Evolutionary conservation across 371 early-diverging fungal species (phyloP).

Genomic region (Spiromyces aspiralis): DNA sequence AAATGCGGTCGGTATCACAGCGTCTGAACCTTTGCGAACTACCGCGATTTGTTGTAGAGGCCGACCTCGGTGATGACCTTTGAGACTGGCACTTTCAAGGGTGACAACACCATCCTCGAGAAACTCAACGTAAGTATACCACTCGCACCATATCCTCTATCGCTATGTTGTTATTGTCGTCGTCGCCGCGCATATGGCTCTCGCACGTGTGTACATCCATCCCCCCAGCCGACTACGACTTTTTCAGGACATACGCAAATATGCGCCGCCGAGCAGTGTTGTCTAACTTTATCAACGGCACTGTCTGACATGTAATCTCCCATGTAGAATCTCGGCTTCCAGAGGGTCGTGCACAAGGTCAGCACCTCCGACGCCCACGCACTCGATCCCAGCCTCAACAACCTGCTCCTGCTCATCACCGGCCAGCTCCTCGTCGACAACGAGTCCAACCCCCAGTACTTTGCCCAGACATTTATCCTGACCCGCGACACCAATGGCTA

Average conservation of each 20-base stretch:
- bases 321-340: slow-evolving; percentile 56
- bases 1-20: too few relatives aligned
- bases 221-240: too few relatives aligned
- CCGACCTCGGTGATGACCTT: slow-evolving; percentile 69
- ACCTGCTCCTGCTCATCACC: slow-evolving; percentile 63
- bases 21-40: too few relatives aligned
- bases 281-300: too few relatives aligned
- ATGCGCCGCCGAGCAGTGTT: too few relatives aligned
- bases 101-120: slow-evolving; percentile 42
- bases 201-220: too few relatives aligned
- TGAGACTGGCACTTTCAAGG: slow-evolving; percentile 50
- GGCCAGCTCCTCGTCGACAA: slow-evolving; percentile 71
- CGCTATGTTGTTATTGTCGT: too few relatives aligned
- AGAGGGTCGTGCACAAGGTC: slow-evolving; percentile 45
- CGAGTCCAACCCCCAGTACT: slow-evolving; percentile 55
- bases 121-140: slow-evolving; percentile 68
- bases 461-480: slow-evolving; percentile 73
- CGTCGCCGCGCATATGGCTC: too few relatives aligned
- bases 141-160: too few relatives aligned
- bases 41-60: slow-evolving; percentile 32
- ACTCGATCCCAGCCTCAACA: slow-evolving; percentile 28
- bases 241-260: too few relatives aligned
- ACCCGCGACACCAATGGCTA: slow-evolving; percentile 34
- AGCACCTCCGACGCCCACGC: slow-evolving; percentile 69
- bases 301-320: too few relatives aligned